These are phyloP conservation scores for Penicilliopsis zonata DNA, from an alignment of 495 filamentous ascomycete species.

Conservation along the genomic window DNA sequence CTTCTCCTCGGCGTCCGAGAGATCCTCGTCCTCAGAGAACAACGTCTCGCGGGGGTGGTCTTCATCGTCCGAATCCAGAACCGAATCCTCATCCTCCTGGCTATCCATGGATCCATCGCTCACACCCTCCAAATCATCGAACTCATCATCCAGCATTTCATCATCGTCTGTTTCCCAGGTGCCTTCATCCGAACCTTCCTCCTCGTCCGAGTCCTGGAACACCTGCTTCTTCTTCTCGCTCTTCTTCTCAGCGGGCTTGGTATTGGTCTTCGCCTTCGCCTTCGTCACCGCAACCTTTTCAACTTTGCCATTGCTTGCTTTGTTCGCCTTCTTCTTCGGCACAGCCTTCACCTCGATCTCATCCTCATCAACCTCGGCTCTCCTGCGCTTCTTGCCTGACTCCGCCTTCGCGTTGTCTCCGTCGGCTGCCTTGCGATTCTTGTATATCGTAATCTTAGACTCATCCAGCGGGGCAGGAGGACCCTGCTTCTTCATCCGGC, in stretches of 20 bases:
- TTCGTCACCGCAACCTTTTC: slow-evolving; percentile 22
- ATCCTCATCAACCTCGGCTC: slow-evolving; percentile 32
- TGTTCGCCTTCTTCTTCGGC: slow-evolving; percentile 36
- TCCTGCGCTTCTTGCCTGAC: slow-evolving; percentile 58
- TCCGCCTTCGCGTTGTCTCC: slow-evolving; percentile 30
- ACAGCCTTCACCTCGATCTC: slow-evolving; percentile 16
- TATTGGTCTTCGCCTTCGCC: slow-evolving; percentile 15
- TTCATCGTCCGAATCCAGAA: slow-evolving; percentile 67
- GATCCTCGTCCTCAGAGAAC: slow-evolving; percentile 93
- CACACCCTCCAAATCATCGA: slow-evolving; percentile 39
- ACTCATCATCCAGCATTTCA: slow-evolving; percentile 35
- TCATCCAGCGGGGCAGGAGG: slow-evolving; percentile 74
- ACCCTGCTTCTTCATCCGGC: slow-evolving; percentile 93
- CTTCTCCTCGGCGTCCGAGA: slow-evolving; percentile 78
- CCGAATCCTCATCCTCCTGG: slow-evolving; percentile 46
- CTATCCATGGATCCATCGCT: slow-evolving; percentile 38
- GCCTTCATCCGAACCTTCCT: slow-evolving; percentile 14
- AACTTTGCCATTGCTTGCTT: slow-evolving; percentile 18
- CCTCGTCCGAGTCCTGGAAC: slow-evolving; percentile 31
- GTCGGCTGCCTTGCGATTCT: slow-evolving; percentile 62
- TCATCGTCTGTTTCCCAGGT: slow-evolving; percentile 26
- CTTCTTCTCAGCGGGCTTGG: slow-evolving; percentile 21
- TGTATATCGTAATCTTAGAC: slow-evolving; percentile 56
- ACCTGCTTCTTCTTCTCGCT: slow-evolving; percentile 27
- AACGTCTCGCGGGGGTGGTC: slow-evolving; percentile 44